Evolutionary conservation across 208 protist genomes (phyloP).

Genomic region (Acanthamoeba royreba): DNA sequence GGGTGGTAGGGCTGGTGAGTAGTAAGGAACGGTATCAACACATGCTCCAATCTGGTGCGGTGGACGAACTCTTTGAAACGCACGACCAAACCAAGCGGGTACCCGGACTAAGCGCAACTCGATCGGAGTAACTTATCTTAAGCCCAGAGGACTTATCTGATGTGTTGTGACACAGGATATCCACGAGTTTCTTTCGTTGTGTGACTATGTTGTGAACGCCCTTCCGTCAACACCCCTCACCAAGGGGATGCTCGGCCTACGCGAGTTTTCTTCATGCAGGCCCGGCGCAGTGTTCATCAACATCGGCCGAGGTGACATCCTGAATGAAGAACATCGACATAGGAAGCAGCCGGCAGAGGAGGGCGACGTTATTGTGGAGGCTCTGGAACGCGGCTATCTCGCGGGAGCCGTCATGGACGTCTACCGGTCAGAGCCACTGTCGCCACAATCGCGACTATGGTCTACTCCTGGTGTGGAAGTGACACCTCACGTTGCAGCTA

Average conservation of each 20-base stretch:
- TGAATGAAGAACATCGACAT: not conserved
- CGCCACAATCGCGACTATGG: not conserved
- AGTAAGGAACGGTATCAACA: not conserved
- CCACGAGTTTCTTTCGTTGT: not conserved
- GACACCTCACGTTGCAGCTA: not conserved
- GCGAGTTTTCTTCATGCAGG: not conserved
- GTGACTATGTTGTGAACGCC: slow-evolving; percentile 34
- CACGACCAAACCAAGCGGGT: not conserved
- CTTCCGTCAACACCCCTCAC: not conserved
- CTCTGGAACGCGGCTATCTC: not conserved
- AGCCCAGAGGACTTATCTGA: no score
- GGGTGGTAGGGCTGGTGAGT: slow-evolving; percentile 18
- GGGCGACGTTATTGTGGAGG: slow-evolving; percentile 4
- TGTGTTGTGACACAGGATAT: not conserved
- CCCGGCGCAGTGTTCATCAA: slow-evolving; percentile 22
- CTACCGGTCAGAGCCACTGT: not conserved
- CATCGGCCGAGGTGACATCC: not conserved
- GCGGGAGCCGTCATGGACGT: slow-evolving; percentile 8
- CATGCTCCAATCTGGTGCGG: not conserved
- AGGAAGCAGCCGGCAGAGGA: not conserved
- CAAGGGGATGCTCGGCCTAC: not conserved
- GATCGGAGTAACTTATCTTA: no score
- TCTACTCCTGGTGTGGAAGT: not conserved
- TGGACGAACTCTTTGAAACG: not conserved
- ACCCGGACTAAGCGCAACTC: not conserved